phyloP scores from a whole-genome alignment of 208 protist genomes.

The Leishmania gerbilli region DNA sequence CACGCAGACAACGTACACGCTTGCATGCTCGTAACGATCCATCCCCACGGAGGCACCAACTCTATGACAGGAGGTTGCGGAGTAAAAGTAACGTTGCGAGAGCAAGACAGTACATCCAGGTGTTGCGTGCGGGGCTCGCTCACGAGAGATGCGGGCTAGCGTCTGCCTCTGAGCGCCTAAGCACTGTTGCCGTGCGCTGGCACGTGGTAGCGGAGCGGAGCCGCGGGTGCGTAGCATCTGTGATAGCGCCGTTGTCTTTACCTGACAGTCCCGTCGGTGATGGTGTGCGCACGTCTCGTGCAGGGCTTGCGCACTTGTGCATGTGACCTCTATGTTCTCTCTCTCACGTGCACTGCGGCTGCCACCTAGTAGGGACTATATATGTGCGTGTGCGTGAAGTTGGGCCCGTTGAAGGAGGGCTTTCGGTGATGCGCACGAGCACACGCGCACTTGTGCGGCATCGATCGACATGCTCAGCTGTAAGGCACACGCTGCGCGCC shows the following conservation, averaged over 20 bases:
- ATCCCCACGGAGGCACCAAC: background rate
- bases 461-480: background rate
- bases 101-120: background rate
- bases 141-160: background rate
- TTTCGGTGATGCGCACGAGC: background rate
- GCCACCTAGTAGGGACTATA: background rate
- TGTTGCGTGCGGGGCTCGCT: no score
- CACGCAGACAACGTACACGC: background rate
- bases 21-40: background rate
- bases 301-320: background rate
- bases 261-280: background rate
- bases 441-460: background rate
- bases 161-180: background rate
- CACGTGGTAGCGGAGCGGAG: background rate
- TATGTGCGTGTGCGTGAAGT: background rate
- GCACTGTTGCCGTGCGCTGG: background rate
- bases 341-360: background rate
- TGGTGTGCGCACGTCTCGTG: no score
- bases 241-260: background rate
- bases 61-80: background rate
- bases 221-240: background rate
- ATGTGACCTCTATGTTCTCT: no score
- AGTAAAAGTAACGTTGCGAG: background rate
- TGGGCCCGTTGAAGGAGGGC: background rate
- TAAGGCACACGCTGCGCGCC: background rate